These are phyloP conservation scores for Cymbidium sinense DNA, from an alignment of 106 monocot genomes.

Conservation along the genomic window DNA sequence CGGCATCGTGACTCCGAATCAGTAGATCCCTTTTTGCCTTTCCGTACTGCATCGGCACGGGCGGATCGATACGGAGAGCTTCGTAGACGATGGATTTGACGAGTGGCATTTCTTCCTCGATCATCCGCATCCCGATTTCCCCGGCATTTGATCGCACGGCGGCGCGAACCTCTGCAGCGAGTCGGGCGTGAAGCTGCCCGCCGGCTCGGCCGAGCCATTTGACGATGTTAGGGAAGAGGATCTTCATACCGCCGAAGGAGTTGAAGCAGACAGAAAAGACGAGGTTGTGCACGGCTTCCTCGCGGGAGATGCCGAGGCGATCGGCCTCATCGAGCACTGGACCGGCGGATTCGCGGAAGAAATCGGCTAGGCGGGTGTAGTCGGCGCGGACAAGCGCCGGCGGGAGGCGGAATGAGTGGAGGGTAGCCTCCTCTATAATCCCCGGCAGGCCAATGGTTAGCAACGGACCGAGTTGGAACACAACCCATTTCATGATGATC, in stretches of 20 bases:
- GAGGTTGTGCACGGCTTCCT: slow-evolving; percentile 88
- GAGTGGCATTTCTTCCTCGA: slow-evolving; percentile 67
- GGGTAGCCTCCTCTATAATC: slow-evolving; percentile 44
- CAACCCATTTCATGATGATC: slow-evolving; percentile 64
- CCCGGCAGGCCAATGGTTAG: slow-evolving; percentile 69
- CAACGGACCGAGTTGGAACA: slow-evolving; percentile 67
- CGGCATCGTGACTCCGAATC: slow-evolving; percentile 71
- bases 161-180: slow-evolving; percentile 69
- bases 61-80: slow-evolving; percentile 81
- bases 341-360: slow-evolving; percentile 48
- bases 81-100: slow-evolving; percentile 83
- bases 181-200: slow-evolving; percentile 33
- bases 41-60: slow-evolving; percentile 83
- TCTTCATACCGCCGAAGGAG: slow-evolving; percentile 77
- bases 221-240: slow-evolving; percentile 62
- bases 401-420: slow-evolving; percentile 63
- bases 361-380: slow-evolving; percentile 57
- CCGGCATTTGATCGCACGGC: slow-evolving; percentile 44
- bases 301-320: slow-evolving; percentile 48
- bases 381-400: slow-evolving; percentile 38
- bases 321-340: slow-evolving; percentile 60
- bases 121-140: slow-evolving; percentile 36
- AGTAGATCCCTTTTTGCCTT: slow-evolving; percentile 69
- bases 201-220: slow-evolving; percentile 67
- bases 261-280: slow-evolving; percentile 87